Percentiles rank a stretch among this genome's conserved stretches.
These are phyloP conservation scores for Microsporum audouinii DNA, from an alignment of 2,329 filamentous ascomycete genomes.

Conservation along the genomic window DNA sequence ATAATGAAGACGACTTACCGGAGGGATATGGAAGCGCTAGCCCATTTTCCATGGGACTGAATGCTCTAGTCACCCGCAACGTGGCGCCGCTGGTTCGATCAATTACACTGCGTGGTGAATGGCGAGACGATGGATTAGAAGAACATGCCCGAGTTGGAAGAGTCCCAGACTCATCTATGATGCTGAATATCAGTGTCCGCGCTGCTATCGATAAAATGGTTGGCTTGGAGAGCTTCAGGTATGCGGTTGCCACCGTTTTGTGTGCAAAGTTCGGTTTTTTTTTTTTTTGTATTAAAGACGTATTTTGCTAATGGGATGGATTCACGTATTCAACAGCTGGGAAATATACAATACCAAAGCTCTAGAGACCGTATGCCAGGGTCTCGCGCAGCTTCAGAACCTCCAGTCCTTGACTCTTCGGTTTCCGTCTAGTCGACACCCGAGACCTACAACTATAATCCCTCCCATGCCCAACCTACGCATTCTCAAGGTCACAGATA, in stretches of 20 bases:
- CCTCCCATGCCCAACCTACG: slow-evolving; percentile 46
- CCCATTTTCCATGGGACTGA: slow-evolving; percentile 53
- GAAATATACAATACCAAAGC: slow-evolving; percentile 49
- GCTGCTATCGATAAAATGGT: slow-evolving; percentile 50
- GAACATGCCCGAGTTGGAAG: slow-evolving; percentile 47
- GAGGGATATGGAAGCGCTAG: slow-evolving; percentile 53
- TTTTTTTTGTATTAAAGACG: neutral
- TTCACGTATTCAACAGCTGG: slow-evolving; percentile 35
- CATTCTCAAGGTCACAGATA: slow-evolving; percentile 45
- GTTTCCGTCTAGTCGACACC: slow-evolving; percentile 46
- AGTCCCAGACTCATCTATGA: slow-evolving; percentile 53
- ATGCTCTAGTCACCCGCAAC: slow-evolving; percentile 48
- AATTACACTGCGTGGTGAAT: slow-evolving; percentile 45
- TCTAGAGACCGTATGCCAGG: slow-evolving; percentile 47
- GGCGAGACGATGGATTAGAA: slow-evolving; percentile 46
- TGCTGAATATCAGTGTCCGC: slow-evolving; percentile 50
- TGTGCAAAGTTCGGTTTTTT: neutral
- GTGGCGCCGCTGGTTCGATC: slow-evolving; percentile 43
- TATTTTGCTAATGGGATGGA: neutral
- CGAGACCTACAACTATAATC: slow-evolving; percentile 45
- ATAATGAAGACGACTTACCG: slow-evolving; percentile 42
- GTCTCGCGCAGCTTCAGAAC: slow-evolving; percentile 39
- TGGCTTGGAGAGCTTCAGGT: slow-evolving; percentile 44
- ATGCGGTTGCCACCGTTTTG: slow-evolving; percentile 15
- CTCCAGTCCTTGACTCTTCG: slow-evolving; percentile 45